Base-by-base conservation (phyloP, 2,329 filamentous ascomycete genomes). In the Fusarium pilosicola region DNA sequence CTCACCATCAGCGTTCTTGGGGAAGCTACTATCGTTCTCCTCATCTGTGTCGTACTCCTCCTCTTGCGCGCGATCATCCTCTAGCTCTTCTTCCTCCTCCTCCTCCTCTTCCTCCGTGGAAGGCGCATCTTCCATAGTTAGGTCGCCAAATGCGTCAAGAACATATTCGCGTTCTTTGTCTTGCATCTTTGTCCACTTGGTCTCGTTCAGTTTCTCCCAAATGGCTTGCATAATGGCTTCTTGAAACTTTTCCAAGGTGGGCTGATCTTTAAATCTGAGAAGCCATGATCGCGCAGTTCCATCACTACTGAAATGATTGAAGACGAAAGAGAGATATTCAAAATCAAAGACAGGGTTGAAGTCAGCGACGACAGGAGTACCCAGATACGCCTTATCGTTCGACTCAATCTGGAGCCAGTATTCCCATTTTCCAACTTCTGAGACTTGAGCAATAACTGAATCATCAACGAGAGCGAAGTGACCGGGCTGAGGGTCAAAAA, bases 291-390 rank as follows among this genome's bases (percentile, higher is more conserved):
- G 97, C 9, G 96, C 96, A 4, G 93, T 93, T 5, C 95, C 94
- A 82, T 98, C 94, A 41, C 92, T 88, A 20, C 93, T 89, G 81
- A 97, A 98, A 81, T 98, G 95, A 79, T 99, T 99, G 88, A 99
- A 99, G 79, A 99, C 98, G 81, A 98, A 98, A 0, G 96, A 98
- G n/a, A 97, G 87, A 78, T 96, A 98, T 82, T 99, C 96, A 75
- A 98, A 98, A 84, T 98, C 98, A 86, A 98, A 99, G 26, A 99
- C 95, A 0, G 96, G 96, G 78, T 98, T 98, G 82, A 98, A 94
- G 76, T 99, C 96, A 12, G 94, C 92, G 36, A 95, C 87, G 36
- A 99, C 90, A 6, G 92, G 89, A 74, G 97, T 94, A 28, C 95
- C 95, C 6, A 99, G 86, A 94, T 95, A 98, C 61, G 95, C 91